These are phyloP conservation scores for Rehmannia glutinosa DNA, from an alignment of 257 asterid species.

Conservation along the genomic window DNA sequence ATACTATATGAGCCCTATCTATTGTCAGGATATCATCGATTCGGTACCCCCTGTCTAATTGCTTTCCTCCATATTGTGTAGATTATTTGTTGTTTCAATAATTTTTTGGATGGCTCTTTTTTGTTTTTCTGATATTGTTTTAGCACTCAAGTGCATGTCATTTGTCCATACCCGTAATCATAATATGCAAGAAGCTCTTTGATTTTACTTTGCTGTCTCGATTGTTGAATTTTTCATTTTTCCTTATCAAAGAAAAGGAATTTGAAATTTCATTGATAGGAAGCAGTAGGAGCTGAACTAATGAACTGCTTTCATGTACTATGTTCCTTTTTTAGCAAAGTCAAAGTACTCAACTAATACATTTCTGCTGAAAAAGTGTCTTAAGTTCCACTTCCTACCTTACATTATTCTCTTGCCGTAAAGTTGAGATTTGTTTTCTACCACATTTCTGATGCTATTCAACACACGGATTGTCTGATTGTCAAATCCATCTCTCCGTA, in stretches of 20 bases:
- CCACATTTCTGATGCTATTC: not conserved
- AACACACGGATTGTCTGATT: too few relatives aligned
- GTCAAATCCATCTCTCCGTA: not conserved
- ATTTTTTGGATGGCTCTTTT: not conserved
- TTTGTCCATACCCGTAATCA: not conserved
- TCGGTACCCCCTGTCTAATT: slow-evolving; percentile 50
- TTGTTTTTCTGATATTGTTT: not conserved
- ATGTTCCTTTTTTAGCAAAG: not conserved
- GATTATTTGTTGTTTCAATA: not conserved
- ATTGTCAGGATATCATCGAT: slow-evolving; percentile 91
- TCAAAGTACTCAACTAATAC: not conserved
- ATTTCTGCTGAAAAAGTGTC: not conserved
- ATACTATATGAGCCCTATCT: slow-evolving; percentile 97
- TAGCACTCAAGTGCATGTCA: slow-evolving; percentile 3
- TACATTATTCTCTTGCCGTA: not conserved
- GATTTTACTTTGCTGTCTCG: too few relatives aligned
- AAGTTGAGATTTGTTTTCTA: not conserved
- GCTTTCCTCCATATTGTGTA: not conserved
- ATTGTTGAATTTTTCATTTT: not conserved
- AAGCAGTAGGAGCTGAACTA: not conserved
- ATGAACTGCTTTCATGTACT: not conserved
- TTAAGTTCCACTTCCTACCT: too few relatives aligned
- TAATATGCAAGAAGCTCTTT: not conserved
- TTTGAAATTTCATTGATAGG: not conserved
- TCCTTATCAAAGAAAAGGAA: not conserved